These are phyloP conservation scores for Bromus sterilis DNA, from an alignment of 176 grass and related monocot species.

Conservation along the genomic window DNA sequence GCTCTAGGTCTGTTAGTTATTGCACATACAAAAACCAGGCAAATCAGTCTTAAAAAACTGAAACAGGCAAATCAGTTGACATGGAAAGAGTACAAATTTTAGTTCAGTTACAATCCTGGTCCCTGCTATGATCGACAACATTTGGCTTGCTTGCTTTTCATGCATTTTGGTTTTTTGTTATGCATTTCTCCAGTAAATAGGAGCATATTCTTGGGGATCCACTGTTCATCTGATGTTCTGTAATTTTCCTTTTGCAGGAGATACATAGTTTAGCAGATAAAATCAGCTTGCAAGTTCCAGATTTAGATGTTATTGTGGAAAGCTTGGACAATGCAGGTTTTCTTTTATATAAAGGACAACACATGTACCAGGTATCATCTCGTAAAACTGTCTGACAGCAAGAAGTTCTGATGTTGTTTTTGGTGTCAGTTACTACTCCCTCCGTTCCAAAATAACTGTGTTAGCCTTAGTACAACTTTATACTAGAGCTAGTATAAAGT, in stretches of 20 bases:
- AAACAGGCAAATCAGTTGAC: not conserved
- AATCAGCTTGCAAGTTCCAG: slow-evolving; percentile 58
- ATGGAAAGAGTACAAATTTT: not conserved
- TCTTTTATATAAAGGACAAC: slow-evolving; percentile 53
- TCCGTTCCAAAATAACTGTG: no score
- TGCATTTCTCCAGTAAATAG: not conserved
- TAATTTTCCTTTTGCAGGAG: slow-evolving; percentile 44
- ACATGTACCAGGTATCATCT: slow-evolving; percentile 62
- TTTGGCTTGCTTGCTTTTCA: not conserved
- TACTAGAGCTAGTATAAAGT: no score
- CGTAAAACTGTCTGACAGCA: not conserved
- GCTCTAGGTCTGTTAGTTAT: not conserved
- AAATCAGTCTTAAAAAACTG: not conserved
- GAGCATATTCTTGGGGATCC: not conserved
- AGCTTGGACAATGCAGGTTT: slow-evolving; percentile 45
- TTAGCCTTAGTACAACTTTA: no score
- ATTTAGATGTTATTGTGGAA: slow-evolving; percentile 48
- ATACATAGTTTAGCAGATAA: slow-evolving; percentile 59
- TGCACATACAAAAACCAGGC: not conserved
- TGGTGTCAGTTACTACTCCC: not conserved
- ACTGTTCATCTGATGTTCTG: not conserved
- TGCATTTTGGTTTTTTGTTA: not conserved
- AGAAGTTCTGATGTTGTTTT: not conserved
- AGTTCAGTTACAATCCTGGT: not conserved
- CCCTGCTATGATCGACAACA: not conserved